Base-by-base conservation (phyloP, 1,284 basidiomycete species). In the Trametes pubescens region DNA sequence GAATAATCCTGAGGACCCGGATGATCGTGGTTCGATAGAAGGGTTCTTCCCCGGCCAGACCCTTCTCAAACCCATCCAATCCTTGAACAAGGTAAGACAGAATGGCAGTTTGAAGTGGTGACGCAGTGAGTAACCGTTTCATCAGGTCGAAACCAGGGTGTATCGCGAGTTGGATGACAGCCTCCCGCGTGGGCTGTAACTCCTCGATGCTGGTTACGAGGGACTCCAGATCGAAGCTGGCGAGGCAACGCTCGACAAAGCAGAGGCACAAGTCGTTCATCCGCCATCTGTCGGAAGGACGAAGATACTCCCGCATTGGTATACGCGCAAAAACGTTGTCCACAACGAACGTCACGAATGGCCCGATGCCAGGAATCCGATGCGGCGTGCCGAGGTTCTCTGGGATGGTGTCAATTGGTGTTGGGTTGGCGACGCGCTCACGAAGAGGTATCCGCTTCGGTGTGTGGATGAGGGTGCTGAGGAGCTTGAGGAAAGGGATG, bases 111-210 rank as follows among this genome's bases (percentile, higher is more conserved):
- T 94, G 91, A 9, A 97, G 81, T 1, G 87, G 80, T 0, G 89
- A 86, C 53, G 87, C 86, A 21, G 89, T 91, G 51, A 99, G 81
- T 9, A 99, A 74, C 0, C 94, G 86, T 52, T 90, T 87, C 77
- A 97, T 86, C 57, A 99, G 80, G 57, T 95, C 90, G 75, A 94
- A 96, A 1, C 96, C 97, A 0, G 97, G 95, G 75, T 98, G 95
- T 1, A 90, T 74, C 11, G 90, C 79, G 9, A 90, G 74, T 8
- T 85, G 83, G 6, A 84, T 70, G 35, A 91, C 73, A 0, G 79
- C 74, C 32, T 90, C 89, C 26, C 77, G 77, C 58, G 82, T 87
- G 13, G 85, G 70, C 18, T 81, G 73, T 8, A 78, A 75, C 18
- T 86, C 84, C 62, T 90, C 87, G 1, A 80, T 75, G 22, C 78